Evolutionary conservation across 805 yeast genomes (phyloP).

Genomic region (Ogataea zsoltii): DNA sequence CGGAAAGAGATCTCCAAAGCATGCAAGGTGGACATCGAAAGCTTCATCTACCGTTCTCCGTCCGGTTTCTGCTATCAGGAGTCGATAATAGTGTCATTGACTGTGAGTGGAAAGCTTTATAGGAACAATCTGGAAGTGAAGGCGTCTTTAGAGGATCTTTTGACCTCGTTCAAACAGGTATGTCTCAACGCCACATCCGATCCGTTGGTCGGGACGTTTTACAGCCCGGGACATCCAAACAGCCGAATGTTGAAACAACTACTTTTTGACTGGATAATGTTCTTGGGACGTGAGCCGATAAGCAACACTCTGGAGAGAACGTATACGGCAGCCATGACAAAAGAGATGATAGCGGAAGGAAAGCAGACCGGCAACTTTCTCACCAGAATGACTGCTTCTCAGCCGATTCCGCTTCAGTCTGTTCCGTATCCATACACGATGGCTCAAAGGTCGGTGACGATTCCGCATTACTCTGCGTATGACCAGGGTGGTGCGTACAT

Average conservation of each 20-base stretch:
- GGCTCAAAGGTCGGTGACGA: no score
- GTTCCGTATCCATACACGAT: no score
- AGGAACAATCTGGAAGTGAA: conserved; percentile 8
- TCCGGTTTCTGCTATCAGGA: neutral
- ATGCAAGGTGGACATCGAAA: neutral
- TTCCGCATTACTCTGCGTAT: no score
- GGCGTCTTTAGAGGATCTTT: neutral
- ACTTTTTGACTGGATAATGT: conserved; percentile 2
- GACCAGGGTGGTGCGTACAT: no score
- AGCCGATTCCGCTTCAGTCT: no score
- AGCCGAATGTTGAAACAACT: neutral
- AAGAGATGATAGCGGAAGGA: neutral
- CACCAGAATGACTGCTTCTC: no score
- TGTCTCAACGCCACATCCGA: conserved; percentile 1
- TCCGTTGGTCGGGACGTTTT: conserved; percentile 2
- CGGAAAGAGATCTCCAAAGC: neutral
- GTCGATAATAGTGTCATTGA: conserved; percentile 7
- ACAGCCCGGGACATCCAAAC: neutral
- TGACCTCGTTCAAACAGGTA: neutral
- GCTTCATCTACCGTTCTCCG: neutral
- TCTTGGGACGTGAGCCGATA: neutral
- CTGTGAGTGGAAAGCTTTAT: conserved; percentile 12
- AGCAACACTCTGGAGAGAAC: neutral
- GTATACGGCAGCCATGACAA: neutral
- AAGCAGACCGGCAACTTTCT: no score